Evolutionary conservation across 2,329 filamentous ascomycete genomes (phyloP).

Genomic region (Endocalyx cinctus): DNA sequence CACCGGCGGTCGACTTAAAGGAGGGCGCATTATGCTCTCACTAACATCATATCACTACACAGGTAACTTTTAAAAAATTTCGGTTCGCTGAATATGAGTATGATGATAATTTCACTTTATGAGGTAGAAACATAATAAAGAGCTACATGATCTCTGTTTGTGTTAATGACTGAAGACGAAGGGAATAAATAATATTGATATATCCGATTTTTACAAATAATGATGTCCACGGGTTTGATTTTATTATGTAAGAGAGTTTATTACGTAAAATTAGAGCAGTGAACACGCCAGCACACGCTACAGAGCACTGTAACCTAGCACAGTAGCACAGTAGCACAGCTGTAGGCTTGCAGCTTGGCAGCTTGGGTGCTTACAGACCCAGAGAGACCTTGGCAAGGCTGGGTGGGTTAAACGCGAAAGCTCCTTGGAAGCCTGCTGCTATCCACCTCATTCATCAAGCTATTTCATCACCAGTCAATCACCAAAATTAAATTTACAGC

Average conservation of each 20-base stretch:
- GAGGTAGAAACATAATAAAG: background rate
- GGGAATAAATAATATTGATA: slow-evolving; percentile 1
- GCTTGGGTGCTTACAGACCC: no score
- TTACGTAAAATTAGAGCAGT: no score
- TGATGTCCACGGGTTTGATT: slow-evolving; percentile 3
- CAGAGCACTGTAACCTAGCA: no score
- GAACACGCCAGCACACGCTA: no score
- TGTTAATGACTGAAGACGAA: no score
- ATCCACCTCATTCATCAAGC: slow-evolving; percentile 1
- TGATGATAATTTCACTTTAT: background rate
- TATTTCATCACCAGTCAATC: slow-evolving; percentile 4
- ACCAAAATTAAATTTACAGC: no score
- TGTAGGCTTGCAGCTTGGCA: no score
- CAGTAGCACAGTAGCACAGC: no score
- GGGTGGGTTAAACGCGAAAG: slow-evolving; percentile 20
- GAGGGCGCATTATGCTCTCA: slow-evolving; percentile 32
- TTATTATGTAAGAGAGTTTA: no score
- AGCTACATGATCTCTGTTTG: background rate
- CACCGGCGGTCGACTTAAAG: slow-evolving; percentile 47
- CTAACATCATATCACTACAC: slow-evolving; percentile 9
- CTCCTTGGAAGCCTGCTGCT: slow-evolving; percentile 22
- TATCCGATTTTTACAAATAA: slow-evolving; percentile 18
- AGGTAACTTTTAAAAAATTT: background rate
- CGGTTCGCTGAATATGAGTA: background rate
- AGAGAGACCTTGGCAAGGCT: slow-evolving; percentile 20